Base-by-base conservation (phyloP, 176 grass and related monocot genomes). In the Raddia guianensis region DNA sequence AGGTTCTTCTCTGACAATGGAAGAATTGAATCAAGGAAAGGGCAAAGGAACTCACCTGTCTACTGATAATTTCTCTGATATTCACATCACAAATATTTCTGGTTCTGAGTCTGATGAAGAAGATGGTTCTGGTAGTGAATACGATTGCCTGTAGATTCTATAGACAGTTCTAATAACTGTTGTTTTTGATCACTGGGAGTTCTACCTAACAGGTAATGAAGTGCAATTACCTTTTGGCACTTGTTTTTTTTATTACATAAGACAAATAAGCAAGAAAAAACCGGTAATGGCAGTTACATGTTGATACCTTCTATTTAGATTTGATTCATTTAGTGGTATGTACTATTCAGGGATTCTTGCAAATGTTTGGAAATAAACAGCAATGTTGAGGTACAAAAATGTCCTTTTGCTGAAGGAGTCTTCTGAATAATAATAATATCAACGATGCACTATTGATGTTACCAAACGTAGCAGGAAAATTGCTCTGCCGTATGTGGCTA, bases 21-120 rank as follows among this genome's bases (percentile, higher is more conserved):
- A 69, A 49, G 81, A 67, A 44, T 7, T 49, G 19, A 48, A 51
- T 72, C 42, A 68, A 13, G 75, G 65, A 5, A 73, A 84, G 62
- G 61, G 65, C 27, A 75, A 84, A 71, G 69, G 65, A 58, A 13
- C 46, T 4, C 50, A 73, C 63, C 65, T 70, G 48, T 40, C 53
- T 81, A 75, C 45, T 27, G 18, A 49, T 65, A 48, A 52, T 84
- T 68, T 76, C 47, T 80, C 89, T 84, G 45, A 81, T 77, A 16
- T 63, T 10, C 50, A 75, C 15, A 56, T 37, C 13, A 34, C 19
- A 21, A 63, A 75, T 63, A 12, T 61, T 75, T 85, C 67, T 27
- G 67, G 68, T 75, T 85, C 67, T 27, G 67, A 73, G 32, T 74
- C 52, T 4, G 63, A 70, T 75, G 75, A 54, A 49, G 89, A 88